phyloP scores from a whole-genome alignment of 257 asterid species.

The Eustoma russellianum region DNA sequence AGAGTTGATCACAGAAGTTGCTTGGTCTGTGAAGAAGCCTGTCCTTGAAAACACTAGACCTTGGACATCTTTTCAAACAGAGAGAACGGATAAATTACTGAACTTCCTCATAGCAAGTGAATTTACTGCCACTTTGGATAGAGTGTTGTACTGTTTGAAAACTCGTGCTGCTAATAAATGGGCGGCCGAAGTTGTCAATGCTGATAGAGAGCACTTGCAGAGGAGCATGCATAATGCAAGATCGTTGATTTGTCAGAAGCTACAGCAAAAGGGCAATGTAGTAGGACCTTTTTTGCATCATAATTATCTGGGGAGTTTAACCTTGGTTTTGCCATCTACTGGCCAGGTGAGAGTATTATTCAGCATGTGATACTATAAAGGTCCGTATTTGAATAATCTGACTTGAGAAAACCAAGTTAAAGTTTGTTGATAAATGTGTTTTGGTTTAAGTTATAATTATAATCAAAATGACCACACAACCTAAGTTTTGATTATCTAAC shows the following conservation, averaged over 20 bases:
- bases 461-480: no score
- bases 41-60: slow-evolving; percentile 19
- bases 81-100: slow-evolving; percentile 41
- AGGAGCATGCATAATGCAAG: slow-evolving; percentile 37
- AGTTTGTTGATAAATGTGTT: no score
- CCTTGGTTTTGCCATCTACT: slow-evolving; percentile 11
- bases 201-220: slow-evolving; percentile 32
- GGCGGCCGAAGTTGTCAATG: slow-evolving; percentile 31
- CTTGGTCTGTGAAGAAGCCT: slow-evolving; percentile 70
- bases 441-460: no score
- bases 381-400: no score
- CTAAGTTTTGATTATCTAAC: background rate
- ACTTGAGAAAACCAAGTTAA: no score
- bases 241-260: slow-evolving; percentile 21
- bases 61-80: slow-evolving; percentile 35
- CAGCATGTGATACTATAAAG: background rate
- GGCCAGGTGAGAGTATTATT: slow-evolving; percentile 31
- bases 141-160: slow-evolving; percentile 34
- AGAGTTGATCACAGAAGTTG: slow-evolving; percentile 63
- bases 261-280: slow-evolving; percentile 20
- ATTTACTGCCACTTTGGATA: slow-evolving; percentile 43
- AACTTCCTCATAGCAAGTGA: slow-evolving; percentile 43
- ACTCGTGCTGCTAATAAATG: slow-evolving; percentile 28
- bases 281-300: no score
- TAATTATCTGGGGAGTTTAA: slow-evolving; percentile 6